Base-by-base conservation (phyloP, 805 yeast species). In the Nakazawaea siamensis region DNA sequence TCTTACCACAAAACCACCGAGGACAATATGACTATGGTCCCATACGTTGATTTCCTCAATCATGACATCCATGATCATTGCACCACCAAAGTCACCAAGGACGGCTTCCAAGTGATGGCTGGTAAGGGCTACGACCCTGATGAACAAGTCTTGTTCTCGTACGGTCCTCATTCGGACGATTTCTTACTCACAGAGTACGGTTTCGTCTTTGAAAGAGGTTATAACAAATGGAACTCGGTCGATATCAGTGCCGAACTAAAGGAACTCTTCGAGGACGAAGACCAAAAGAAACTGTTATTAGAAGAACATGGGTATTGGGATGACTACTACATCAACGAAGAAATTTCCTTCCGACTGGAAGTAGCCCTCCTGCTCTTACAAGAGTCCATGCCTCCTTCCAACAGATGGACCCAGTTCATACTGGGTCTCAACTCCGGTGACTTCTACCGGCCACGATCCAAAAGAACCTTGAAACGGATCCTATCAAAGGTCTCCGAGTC, bases 151-250 rank as follows among this genome's bases (percentile, higher is more conserved):
- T 73, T 62, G 45, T 66, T 90, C 44, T 73, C 80, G 34, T 90
- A 90, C 52, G 97, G 97, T 1, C 77, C 95, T 1, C 97, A 90
- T 54, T 75, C 82, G 8, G 87, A 90, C 52, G 86, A 76, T 33
- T 84, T 84, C 44, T 57, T 90, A 23, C 59, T 86, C 8, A 76
- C 82, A 47, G 97, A 90, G 54, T 90, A 90, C 50, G 97, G 97
- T 1, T 90, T 90, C 60, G 64, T 67, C 24, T 54, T 82, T 1
- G 50, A 52, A 0, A 24, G 41, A 1, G 40, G 35, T 6, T 48
- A 53, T 1, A 85, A 86, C 50, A 57, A 52, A 15, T 82, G 88
- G 86, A 78, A 85, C 45, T 76, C 61, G 42, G 51, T 87, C 2
- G 94, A 88, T 49, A 50, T 88, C 4, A 56, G 82, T 1, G 52